Evolutionary conservation across 169 alveolate genomes (phyloP), one percentile per base, ranked within the genome.

Genomic region (Amoebophrya sp.): DNA sequence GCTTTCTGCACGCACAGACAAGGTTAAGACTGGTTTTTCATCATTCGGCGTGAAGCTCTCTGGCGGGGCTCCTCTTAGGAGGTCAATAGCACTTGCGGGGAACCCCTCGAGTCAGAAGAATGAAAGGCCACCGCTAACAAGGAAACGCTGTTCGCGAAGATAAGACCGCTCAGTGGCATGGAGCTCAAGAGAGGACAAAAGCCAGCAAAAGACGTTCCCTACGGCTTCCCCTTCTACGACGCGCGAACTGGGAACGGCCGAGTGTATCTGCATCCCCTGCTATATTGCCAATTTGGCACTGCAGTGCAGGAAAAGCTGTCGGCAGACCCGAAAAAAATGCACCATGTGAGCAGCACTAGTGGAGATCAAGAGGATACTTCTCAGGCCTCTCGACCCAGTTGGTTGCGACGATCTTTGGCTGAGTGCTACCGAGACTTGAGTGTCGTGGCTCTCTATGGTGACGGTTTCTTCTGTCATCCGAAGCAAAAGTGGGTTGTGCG

Each of bases 381-480:
- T 10, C 39, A 6, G 0, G 26, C n/a, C 2, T 1, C 18, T 0
- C 83, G 36, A 36, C 36, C 83, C 12, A 18, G 38, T 0, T 12
- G n/a, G 2, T 36, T 65, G 10, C 83, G 83, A 65, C 3, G 83
- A 26, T 26, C 2, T 6, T 36, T 65, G 83, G 1, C 83, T 10
- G 83, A 65, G 1, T 65, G 83, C 83, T 65, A 65, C 83, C 12
- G 26, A 6, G 83, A 65, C 33, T 36, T 65, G 83, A 18, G 33
- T 6, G 83, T 65, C 39, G 10, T 26, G 38, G 83, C 83, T 1
- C 83, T 65, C 2, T 65, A 65, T 36, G 33, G 38, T 10, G 83
- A 65, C 83, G 83, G 83, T 1, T 65, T 65, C n/a, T 65, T 65
- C 83, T 65, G 83, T 26, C 83, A 65, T 36, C 83, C 83, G 83